These are phyloP conservation scores for Silene uniflora DNA, from an alignment of 148 eudicot species.

Conservation along the genomic window DNA sequence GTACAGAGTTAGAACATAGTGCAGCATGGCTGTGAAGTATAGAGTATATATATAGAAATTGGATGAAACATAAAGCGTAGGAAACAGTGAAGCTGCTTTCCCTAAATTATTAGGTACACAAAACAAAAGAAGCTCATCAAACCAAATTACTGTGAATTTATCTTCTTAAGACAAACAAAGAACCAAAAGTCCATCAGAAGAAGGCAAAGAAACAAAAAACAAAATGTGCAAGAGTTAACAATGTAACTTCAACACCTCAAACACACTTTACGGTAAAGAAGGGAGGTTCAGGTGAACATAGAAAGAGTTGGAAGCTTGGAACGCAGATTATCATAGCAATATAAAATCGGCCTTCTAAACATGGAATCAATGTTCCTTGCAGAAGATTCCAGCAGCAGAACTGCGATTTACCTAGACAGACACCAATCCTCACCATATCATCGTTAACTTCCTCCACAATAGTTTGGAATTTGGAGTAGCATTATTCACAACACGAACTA, in stretches of 20 bases:
- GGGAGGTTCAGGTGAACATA: neutral
- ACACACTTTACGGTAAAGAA: neutral
- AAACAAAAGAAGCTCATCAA: neutral
- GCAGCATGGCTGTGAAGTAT: too few species aligned
- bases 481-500: too few species aligned
- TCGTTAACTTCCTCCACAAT: too few species aligned
- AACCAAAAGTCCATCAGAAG: neutral
- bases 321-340: neutral
- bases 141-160: neutral
- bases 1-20: neutral
- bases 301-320: neutral
- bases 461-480: too few species aligned
- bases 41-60: too few species aligned
- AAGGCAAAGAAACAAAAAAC: neutral
- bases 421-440: too few species aligned
- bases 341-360: neutral
- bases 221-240: neutral
- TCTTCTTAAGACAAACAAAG: neutral
- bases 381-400: neutral
- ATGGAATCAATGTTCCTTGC: neutral
- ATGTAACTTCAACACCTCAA: neutral
- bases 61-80: too few species aligned
- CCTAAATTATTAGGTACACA: neutral
- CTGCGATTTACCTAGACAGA: too few species aligned
- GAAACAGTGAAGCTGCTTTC: neutral